Evolutionary conservation across 805 yeast genomes (phyloP), one percentile per base, ranked within the genome.

Genomic region (Metschnikowia drakensbergensis): DNA sequence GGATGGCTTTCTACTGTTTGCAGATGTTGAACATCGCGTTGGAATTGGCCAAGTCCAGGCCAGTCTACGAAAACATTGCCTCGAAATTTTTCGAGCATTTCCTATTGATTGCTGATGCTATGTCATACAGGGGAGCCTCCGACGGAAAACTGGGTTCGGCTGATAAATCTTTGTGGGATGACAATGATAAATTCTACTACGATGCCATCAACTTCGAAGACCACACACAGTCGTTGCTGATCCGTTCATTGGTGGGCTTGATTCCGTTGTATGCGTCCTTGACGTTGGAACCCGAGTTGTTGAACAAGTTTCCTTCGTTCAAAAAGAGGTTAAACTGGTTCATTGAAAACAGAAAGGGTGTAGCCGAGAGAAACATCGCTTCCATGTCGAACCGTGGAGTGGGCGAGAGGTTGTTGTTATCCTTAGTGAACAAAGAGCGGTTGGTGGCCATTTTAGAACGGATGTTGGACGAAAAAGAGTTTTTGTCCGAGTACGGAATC

Each of bases 61-160:
- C 87, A 0, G 94, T 87, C 17, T 91, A 91, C 68, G 96, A 90
- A 68, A 94, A 89, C 65, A 87, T 89, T 66, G 97, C 97, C 3
- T 85, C 95, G 46, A 91, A 90, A 69, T 90, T 90, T 66, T 89
- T 90, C 67, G 97, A 91, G 71, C 97, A 90, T 66, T 90, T 89
- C 67, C 68, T 91, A 50, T 75, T 89, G 61, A 90, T 90, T 72
- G 89, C 96, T 26, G 97, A 90, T 67, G 96, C 97, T 8, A 86
- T 90, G 96, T 82, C 95, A 10, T 87, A 79, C 65, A 71, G 76
- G 40, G 72, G 71, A 34, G 76, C 76, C 23, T 64, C 58, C 27
- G 61, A 62, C 43, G 72, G 73, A 8, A 71, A 68, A 31, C 68
- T 67, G 23, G 75, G 69, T 35, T 56, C 64, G 6, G 72, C 80